phyloP scores from a whole-genome alignment of 768 basidiomycete species.

The Udeniomyces megalosporus region DNA sequence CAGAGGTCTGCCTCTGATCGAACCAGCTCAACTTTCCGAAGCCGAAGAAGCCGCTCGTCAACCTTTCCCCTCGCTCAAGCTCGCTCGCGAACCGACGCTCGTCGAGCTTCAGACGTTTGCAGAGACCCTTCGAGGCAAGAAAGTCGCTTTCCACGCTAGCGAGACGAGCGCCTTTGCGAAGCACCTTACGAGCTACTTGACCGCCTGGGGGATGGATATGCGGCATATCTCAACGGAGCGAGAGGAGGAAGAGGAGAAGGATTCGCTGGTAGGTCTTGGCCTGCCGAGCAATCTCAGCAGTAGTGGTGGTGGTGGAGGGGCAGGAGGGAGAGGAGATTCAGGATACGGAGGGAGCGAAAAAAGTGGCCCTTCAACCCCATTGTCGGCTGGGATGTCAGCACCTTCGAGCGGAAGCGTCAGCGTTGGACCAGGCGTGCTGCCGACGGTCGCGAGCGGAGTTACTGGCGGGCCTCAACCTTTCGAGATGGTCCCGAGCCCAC shows the following conservation, averaged over 20 bases:
- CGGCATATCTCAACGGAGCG: conserved; percentile 40
- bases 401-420: not conserved
- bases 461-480: not conserved
- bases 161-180: conserved; percentile 79
- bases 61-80: conserved; percentile 37
- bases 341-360: conserved; percentile 2
- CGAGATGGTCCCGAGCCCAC: conserved; percentile 11
- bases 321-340: not conserved
- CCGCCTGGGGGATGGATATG: conserved; percentile 89
- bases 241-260: conserved; percentile 22
- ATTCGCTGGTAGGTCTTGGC: not conserved
- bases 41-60: conserved; percentile 38
- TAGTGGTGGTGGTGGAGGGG: not conserved
- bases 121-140: conserved; percentile 65
- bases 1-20: conserved; percentile 36
- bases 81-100: conserved; percentile 57
- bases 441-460: not conserved
- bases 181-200: conserved; percentile 81
- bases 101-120: conserved; percentile 63
- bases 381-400: not conserved
- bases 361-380: too few species aligned
- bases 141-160: conserved; percentile 66
- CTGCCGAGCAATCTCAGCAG: not conserved
- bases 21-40: conserved; percentile 33
- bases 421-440: not conserved